Base-by-base conservation (phyloP, 257 asterid genomes). In the Plectranthus barbatus region DNA sequence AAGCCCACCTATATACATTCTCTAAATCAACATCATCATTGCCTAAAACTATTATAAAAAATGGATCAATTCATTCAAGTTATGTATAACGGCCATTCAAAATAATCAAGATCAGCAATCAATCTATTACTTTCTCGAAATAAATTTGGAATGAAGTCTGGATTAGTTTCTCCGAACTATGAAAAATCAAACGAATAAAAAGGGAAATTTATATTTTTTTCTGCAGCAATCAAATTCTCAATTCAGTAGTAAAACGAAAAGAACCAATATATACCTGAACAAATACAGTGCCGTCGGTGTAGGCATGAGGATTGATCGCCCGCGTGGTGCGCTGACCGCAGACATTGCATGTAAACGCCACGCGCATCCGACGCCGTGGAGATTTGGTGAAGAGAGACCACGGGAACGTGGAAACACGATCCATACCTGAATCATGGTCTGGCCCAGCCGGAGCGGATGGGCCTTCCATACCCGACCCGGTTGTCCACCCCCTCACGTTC, bases 251-350 rank as follows among this genome's bases (percentile, higher is more conserved):
- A 17, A 5, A 1, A 59, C 2, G 5, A 6, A 6, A 24, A 7
- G 5, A 26, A 4, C 3, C 8, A 3, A 1, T 46, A 23, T 2
- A 19, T 76, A 89, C 99, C 96, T 92, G 99, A 5, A 92, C 99
- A 52, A 92, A 92, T 17, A 92, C 97, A 10, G 97, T 92, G 77
- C 99, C 99, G 50, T 92, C 99, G 1, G 97, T 89, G 42, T 92
- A 92, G 48, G 97, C 99, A 51, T 92, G 99, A 0, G 97, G 99
- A 67, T 92, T 92, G 82, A 92, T 92, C 26, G 99, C 99, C 3
- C 99, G 96, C 0, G 97, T 91, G 10, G 98, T 91, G 65, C 98
- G 83, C 69, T 91, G 98, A 48, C 98, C 96, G 33, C 98, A 91
- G 3, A 91, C 90, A 20, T 88, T 91, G 81, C 98, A 91, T 49